A percentile compares a stretch with the other conserved stretches of the same genome.
These are phyloP conservation scores for Lactarius vividus DNA, from an alignment of 768 basidiomycete genomes.

Conservation along the genomic window DNA sequence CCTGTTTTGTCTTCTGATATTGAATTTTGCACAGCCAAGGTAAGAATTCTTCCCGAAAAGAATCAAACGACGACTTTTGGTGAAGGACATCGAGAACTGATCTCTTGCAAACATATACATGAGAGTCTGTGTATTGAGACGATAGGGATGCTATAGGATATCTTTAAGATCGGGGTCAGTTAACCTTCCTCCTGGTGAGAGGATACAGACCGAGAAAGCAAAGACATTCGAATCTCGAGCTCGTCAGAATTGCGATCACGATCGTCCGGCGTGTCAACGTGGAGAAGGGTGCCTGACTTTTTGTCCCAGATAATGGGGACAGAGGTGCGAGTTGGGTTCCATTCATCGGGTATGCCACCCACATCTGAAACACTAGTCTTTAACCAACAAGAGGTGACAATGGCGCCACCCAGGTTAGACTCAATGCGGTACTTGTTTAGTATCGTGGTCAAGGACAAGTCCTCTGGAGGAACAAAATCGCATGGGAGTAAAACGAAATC, in stretches of 20 bases:
- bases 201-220: conserved; percentile 61
- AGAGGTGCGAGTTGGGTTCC: conserved; percentile 49
- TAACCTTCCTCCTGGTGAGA: conserved; percentile 19
- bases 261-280: conserved; percentile 70
- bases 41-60: conserved; percentile 84
- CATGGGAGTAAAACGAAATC: conserved; percentile 92
- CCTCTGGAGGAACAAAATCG: conserved; percentile 80
- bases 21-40: conserved; percentile 91
- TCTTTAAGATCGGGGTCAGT: conserved; percentile 38
- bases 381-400: conserved; percentile 70
- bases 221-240: conserved; percentile 68
- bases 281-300: conserved; percentile 58
- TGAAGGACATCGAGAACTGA: conserved; percentile 69
- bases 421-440: conserved; percentile 84
- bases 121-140: conserved; percentile 72
- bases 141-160: conserved; percentile 72
- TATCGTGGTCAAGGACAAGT: conserved; percentile 64
- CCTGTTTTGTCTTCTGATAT: conserved; percentile 59
- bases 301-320: conserved; percentile 69
- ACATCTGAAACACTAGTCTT: conserved; percentile 52
- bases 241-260: conserved; percentile 68
- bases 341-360: conserved; percentile 57
- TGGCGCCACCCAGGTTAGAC: conserved; percentile 55
- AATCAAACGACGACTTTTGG: conserved; percentile 69
- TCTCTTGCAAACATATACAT: conserved; percentile 85